Evolutionary conservation across 345 rosid genomes (phyloP), one percentile per base, ranked within the genome.

Genomic region (Populus alba): DNA sequence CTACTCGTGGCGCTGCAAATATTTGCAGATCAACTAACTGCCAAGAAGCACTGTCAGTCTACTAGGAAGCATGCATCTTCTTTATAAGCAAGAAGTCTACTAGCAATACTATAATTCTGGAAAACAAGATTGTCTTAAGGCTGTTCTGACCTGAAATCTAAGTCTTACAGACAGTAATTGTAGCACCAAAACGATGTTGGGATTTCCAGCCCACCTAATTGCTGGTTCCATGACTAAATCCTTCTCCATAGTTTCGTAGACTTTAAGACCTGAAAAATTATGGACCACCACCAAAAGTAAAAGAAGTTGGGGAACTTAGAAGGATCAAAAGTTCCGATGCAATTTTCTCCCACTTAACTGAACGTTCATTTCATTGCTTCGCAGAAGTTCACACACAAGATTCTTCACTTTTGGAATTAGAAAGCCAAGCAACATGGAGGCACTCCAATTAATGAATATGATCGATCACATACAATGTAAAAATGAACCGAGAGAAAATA

Each of bases 201-300:
- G 91, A 81, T 92, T 92, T 78, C 97, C 95, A 55, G 95, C 95
- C 93, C 92, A 92, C 75, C 85, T 91, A 22, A 89, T 77, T 78
- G 89, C 92, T 29, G 95, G 93, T 88, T 91, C 95, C 80, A 91
- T 72, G 57, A 91, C 81, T 81, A 92, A 79, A 75, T 88, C 95
- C 82, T 83, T 90, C 85, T 90, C 95, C 39, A 90, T 91, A 45
- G 95, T 92, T 80, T 92, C 91, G 53, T 84, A 83, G 72, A 87
- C 82, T 87, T 88, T 90, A 22, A 90, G 39, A 81, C 97, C 97
- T 91, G 88, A 74, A 83, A 78, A 75, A 49, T 67, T 76, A 76
- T 4, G 45, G 23, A 1, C 18, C 59, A 43, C 45, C 45, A 16
- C 49, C 17, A 23, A 53, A 23, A 72, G 13, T 29, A 71, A 55